These are phyloP conservation scores for Priceomyces castillae DNA, from an alignment of 805 yeast genomes.

Conservation along the genomic window DNA sequence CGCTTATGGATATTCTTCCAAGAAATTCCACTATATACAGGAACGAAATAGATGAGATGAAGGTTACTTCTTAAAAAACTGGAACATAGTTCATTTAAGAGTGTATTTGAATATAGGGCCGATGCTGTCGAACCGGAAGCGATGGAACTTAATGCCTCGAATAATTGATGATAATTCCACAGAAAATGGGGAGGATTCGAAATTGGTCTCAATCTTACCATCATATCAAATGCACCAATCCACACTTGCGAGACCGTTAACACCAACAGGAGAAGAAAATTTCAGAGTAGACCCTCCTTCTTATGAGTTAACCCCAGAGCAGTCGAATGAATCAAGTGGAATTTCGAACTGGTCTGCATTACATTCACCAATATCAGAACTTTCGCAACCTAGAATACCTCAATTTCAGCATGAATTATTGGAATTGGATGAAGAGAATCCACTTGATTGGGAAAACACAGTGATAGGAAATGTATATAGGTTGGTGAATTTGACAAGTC, in stretches of 20 bases:
- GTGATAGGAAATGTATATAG: constrained; percentile 42
- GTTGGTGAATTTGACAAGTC: constrained; percentile 32
- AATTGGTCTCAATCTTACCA: constrained; percentile 36
- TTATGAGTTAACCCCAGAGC: constrained; percentile 28
- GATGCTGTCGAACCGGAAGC: not conserved
- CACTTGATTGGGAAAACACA: constrained; percentile 39
- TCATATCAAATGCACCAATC: constrained; percentile 46
- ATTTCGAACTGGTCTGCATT: constrained; percentile 10
- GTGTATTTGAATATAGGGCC: not conserved
- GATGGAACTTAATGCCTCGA: too few species aligned
- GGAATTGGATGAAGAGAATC: constrained; percentile 22
- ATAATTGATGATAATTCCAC: too few species aligned
- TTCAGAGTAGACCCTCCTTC: constrained; percentile 40
- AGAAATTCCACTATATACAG: too few species aligned
- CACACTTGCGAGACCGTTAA: constrained; percentile 36
- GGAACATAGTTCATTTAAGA: too few species aligned
- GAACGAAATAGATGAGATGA: too few species aligned
- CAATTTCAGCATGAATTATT: constrained; percentile 4
- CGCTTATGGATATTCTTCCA: too few species aligned
- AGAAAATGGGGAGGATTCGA: constrained; percentile 17
- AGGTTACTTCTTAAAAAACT: too few species aligned
- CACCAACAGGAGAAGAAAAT: constrained; percentile 34
- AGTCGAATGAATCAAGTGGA: constrained; percentile 11
- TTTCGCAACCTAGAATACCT: constrained; percentile 2
- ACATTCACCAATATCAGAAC: constrained; percentile 9